These are phyloP conservation scores for Linnemannia hyalina DNA, from an alignment of 192 early-diverging fungal species.

Conservation along the genomic window DNA sequence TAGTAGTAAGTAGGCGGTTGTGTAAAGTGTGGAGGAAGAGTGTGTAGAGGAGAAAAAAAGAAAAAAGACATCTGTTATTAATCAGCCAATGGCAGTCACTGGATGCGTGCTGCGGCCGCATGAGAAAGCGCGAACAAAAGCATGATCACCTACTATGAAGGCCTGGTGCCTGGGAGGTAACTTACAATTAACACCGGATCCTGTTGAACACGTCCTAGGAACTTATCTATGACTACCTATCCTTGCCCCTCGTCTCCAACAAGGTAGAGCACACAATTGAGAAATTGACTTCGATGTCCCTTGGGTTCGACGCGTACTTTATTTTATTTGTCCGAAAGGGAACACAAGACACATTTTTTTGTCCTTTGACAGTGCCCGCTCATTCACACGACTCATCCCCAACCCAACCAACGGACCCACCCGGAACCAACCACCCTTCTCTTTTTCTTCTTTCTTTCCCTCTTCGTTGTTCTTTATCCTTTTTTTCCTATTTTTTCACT, in stretches of 20 bases:
- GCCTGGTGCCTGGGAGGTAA: not conserved
- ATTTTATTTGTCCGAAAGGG: not conserved
- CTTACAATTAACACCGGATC: not conserved
- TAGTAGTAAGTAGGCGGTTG: not conserved
- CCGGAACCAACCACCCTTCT: not conserved
- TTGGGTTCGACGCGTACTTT: not conserved
- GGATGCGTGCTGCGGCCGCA: not conserved
- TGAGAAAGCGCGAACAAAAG: not conserved
- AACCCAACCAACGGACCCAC: not conserved
- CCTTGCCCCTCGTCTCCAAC: not conserved
- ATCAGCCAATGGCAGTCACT: slow-evolving; percentile 12
- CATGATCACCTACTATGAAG: not conserved
- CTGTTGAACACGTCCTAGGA: not conserved
- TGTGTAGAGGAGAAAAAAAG: slow-evolving; percentile 19
- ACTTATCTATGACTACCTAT: not conserved
- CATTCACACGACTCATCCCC: not conserved
- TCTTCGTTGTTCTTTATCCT: not conserved
- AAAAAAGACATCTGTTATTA: not conserved
- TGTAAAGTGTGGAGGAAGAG: not conserved
- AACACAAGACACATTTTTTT: not conserved
- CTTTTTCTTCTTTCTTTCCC: not conserved
- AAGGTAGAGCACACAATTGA: not conserved
- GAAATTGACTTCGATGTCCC: not conserved
- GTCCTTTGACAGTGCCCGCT: not conserved
- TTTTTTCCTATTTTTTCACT: not conserved